Base-by-base conservation (phyloP, 2,329 filamentous ascomycete genomes). In the Cordyceps tenuipes region DNA sequence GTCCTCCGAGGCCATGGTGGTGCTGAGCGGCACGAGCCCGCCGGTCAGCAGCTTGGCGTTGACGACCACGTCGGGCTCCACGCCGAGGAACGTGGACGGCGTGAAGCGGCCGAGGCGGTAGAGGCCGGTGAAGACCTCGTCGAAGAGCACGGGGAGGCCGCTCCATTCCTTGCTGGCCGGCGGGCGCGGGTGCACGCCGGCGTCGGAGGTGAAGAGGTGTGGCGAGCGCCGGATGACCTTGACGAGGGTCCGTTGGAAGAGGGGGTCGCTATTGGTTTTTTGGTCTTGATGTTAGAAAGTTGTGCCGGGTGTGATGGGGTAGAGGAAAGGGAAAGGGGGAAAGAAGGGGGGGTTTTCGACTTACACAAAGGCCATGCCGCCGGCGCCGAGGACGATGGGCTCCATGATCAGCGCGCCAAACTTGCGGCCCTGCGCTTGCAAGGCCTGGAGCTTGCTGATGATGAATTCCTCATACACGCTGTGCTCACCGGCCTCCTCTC, bases 41-140 rank as follows among this genome's bases (percentile, higher is more conserved):
- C 90, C 90, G 0, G 91, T 95, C 2, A 96, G 79, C 0, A 95
- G 79, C 70, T 96, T 95, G 6, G 90, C 91, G 67, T 95, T 87
- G 0, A 91, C 87, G 0, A 86, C 85, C 51, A 95, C 87, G 66
- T 95, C 90, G 0, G 90, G 82, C 36, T 89, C 72, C 0, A 84
- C 75, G 5, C 77, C 76, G 3, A 95, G 80, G 70, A 93, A 89
- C 0, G 85, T 86, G 0, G 88, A 83, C 0, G 89, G 80, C 1
- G 82, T 85, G 68, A 87, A 84, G 44, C 85, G 82, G 2, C 91
- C 90, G 0, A 96, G 83, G 13, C 91, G 88, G 70, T 92, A 92
- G 5, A 95, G 77, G 1, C 90, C 90, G 0, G 90, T 93, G 72
- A 96, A 95, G 41, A 95, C 90, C 69, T 95, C 91, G 68, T 96